A percentile compares a stretch with the other conserved stretches of the same genome.
Evolutionary conservation across 139 green algal species (phyloP).

Genomic region (Ulvella scutata): DNA sequence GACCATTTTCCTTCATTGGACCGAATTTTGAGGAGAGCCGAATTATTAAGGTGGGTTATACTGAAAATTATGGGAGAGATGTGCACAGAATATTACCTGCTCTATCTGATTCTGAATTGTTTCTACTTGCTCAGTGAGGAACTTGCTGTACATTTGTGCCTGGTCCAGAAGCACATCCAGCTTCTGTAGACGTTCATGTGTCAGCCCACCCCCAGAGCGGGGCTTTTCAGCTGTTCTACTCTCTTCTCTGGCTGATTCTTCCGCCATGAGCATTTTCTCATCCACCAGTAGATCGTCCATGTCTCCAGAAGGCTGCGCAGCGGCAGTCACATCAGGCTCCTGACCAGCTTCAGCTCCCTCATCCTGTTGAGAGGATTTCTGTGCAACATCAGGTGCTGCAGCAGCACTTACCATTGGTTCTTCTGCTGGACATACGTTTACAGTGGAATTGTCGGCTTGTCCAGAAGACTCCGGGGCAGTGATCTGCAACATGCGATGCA

Average conservation of each 20-base stretch:
- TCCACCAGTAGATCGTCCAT: conserved; percentile 24
- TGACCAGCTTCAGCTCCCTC: background rate
- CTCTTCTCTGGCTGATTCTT: conserved; percentile 17
- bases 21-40: background rate
- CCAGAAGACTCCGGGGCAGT: too few species aligned
- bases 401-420: background rate
- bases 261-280: conserved; percentile 33
- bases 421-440: too few species aligned
- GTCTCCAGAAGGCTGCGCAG: background rate
- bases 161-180: conserved; percentile 59
- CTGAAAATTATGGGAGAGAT: too few species aligned
- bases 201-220: conserved; percentile 13
- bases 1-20: background rate
- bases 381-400: background rate
- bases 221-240: background rate
- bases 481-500: too few species aligned
- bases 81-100: background rate
- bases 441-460: too few species aligned
- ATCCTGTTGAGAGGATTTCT: background rate
- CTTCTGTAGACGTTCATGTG: conserved; percentile 31
- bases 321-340: background rate
- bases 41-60: too few species aligned
- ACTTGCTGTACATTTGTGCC: conserved; percentile 68
- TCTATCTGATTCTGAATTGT: conserved; percentile 13
- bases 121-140: conserved; percentile 67